Percentiles rank a stretch among this genome's conserved stretches.
Evolutionary conservation across 208 protist species (phyloP).

Genomic region (Trypanosoma grayi): DNA sequence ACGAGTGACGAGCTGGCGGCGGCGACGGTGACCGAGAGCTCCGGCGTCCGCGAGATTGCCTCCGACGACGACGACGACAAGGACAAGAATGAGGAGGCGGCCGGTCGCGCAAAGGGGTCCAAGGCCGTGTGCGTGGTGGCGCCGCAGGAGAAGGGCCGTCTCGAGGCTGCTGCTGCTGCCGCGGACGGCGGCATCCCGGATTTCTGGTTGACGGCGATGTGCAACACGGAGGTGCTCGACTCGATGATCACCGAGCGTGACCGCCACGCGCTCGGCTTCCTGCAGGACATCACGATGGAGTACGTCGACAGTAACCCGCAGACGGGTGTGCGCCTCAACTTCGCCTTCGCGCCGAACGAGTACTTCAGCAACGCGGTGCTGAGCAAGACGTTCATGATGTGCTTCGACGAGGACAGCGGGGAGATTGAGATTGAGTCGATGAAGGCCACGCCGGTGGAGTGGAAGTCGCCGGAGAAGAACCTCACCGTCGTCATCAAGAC

Average conservation of each 20-base stretch:
- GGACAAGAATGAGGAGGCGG: neutral
- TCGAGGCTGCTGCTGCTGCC: slow-evolving; percentile 33
- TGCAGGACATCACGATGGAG: slow-evolving; percentile 54
- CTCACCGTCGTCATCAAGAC: slow-evolving; percentile 80
- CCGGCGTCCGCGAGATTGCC: slow-evolving; percentile 27
- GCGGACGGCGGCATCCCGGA: slow-evolving; percentile 78
- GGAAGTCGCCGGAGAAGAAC: slow-evolving; percentile 76
- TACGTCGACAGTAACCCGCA: slow-evolving; percentile 48
- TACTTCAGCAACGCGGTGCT: slow-evolving; percentile 89
- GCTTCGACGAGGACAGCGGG: slow-evolving; percentile 70
- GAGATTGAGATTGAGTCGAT: slow-evolving; percentile 70
- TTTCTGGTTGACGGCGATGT: slow-evolving; percentile 85
- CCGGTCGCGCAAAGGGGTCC: slow-evolving; percentile 9
- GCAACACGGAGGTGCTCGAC: slow-evolving; percentile 44
- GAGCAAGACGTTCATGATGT: slow-evolving; percentile 89
- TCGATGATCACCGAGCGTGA: slow-evolving; percentile 72
- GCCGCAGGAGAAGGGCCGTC: slow-evolving; percentile 35
- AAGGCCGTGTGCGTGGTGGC: slow-evolving; percentile 48
- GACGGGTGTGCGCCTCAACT: slow-evolving; percentile 80
- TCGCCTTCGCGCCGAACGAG: slow-evolving; percentile 86
- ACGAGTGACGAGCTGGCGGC: slow-evolving; percentile 53
- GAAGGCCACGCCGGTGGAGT: slow-evolving; percentile 75
- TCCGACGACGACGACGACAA: slow-evolving; percentile 9
- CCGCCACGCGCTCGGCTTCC: slow-evolving; percentile 40
- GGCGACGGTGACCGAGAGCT: slow-evolving; percentile 1